Evolutionary conservation across 2,329 filamentous ascomycete genomes (phyloP).

Genomic region (Tolypocladium ovalisporum): DNA sequence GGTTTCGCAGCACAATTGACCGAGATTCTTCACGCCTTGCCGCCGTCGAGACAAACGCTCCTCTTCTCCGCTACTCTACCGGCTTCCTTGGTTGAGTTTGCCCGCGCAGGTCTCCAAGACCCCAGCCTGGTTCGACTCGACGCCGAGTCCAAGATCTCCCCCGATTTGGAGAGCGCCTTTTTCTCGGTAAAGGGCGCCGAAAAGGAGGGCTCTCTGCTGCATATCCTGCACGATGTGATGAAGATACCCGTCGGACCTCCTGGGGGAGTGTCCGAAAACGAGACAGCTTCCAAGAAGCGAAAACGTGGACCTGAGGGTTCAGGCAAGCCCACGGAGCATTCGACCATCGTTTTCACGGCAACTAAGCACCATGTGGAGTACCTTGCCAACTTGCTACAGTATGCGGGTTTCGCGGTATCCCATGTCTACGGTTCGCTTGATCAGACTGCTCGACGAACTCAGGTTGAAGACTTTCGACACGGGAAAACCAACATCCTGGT

Average conservation of each 20-base stretch:
- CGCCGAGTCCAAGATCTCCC: constrained; percentile 90
- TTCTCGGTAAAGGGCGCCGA: constrained; percentile 88
- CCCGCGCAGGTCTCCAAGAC: constrained; percentile 83
- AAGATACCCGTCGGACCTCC: constrained; percentile 68
- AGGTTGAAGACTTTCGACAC: constrained; percentile 80
- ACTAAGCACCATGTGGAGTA: constrained; percentile 99
- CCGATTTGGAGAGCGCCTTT: constrained; percentile 90
- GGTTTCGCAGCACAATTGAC: constrained; percentile 88
- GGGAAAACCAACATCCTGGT: constrained; percentile 85
- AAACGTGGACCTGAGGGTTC: constrained; percentile 49
- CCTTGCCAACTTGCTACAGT: constrained; percentile 64
- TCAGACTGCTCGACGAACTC: constrained; percentile 82
- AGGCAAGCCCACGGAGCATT: constrained; percentile 70
- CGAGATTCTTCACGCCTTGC: constrained; percentile 85
- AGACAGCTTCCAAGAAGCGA: constrained; percentile 53
- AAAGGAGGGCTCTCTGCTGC: constrained; percentile 84
- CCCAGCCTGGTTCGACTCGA: constrained; percentile 84
- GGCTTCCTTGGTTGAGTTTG: constrained; percentile 91
- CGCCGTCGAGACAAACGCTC: constrained; percentile 74
- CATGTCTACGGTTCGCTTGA: constrained; percentile 93
- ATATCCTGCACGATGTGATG: constrained; percentile 85
- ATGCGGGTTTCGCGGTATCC: constrained; percentile 79
- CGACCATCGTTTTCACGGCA: constrained; percentile 87
- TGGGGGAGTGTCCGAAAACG: constrained; percentile 37
- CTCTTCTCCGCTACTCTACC: constrained; percentile 94